Conservation (phyloP, 1,284 basidiomycete genomes). For the Cerioporus squamosus region DNA sequence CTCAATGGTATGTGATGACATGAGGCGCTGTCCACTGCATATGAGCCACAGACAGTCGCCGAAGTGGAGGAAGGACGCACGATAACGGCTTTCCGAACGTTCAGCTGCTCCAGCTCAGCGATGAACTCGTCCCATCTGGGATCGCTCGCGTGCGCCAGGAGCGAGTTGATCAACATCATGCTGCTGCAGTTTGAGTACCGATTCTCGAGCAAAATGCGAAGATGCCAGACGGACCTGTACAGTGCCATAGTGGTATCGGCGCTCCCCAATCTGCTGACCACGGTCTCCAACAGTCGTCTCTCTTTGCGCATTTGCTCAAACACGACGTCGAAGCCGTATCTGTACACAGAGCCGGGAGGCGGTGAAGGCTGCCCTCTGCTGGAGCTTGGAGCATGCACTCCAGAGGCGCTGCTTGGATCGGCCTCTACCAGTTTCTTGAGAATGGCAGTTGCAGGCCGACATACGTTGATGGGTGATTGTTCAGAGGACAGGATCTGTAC, state of each 20-base stretch:
- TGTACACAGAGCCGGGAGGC: conserved; percentile 71
- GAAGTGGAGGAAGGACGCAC: conserved; percentile 44
- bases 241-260: conserved; percentile 86
- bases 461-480: conserved; percentile 87
- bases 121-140: conserved; percentile 80
- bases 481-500: conserved; percentile 83
- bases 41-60: not conserved
- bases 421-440: conserved; percentile 88
- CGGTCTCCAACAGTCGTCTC: conserved; percentile 68
- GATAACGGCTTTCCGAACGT: conserved; percentile 83
- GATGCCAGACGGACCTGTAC: conserved; percentile 62
- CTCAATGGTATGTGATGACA: conserved; percentile 86
- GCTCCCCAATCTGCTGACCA: conserved; percentile 79
- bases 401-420: conserved; percentile 68
- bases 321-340: conserved; percentile 84
- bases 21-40: conserved; percentile 64
- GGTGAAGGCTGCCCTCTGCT: conserved; percentile 55
- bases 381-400: conserved; percentile 60
- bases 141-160: conserved; percentile 80
- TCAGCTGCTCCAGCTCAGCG: conserved; percentile 76
- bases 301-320: conserved; percentile 81
- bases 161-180: conserved; percentile 90
- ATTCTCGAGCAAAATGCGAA: too few relatives aligned
- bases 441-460: conserved; percentile 95
- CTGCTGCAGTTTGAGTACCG: conserved; percentile 40